These are phyloP conservation scores for Colletotrichum acutatum DNA, from an alignment of 2,329 filamentous ascomycete species.

Conservation along the genomic window DNA sequence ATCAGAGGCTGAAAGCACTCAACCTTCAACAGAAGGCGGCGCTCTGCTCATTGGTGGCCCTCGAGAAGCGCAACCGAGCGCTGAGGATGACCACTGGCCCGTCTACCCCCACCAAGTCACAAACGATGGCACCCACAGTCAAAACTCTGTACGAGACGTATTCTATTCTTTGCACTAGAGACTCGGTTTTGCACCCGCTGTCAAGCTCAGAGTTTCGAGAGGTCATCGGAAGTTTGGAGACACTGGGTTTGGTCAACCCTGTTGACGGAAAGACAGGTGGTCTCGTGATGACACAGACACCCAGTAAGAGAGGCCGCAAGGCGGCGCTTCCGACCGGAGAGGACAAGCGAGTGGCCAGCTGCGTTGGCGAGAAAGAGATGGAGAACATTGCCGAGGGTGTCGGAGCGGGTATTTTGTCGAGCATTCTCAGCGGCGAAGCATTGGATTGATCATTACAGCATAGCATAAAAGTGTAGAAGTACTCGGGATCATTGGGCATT, in stretches of 20 bases:
- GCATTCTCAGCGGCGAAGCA: conserved; percentile 70
- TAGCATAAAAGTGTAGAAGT: conserved; percentile 9
- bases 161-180: conserved; percentile 81
- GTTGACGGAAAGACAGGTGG: conserved; percentile 78
- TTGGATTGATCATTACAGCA: conserved; percentile 55
- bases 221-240: conserved; percentile 89
- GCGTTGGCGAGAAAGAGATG: conserved; percentile 83
- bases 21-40: conserved; percentile 98
- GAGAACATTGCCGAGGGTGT: conserved; percentile 74
- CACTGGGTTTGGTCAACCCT: conserved; percentile 79
- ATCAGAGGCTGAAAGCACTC: conserved; percentile 84
- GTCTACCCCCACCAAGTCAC: conserved; percentile 70
- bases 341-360: conserved; percentile 82
- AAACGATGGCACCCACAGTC: conserved; percentile 77
- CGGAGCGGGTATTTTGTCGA: conserved; percentile 69
- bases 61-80: conserved; percentile 79
- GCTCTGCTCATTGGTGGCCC: conserved; percentile 85
- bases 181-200: conserved; percentile 89
- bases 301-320: conserved; percentile 75
- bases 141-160: conserved; percentile 89
- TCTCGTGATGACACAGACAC: conserved; percentile 73
- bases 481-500: conserved; percentile 3
- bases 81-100: conserved; percentile 54
- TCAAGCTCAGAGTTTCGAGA: conserved; percentile 95
- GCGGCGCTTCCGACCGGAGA: conserved; percentile 68